Evolutionary conservation across 2,329 filamentous ascomycete genomes (phyloP).

Genomic region (Cordyceps militaris): DNA sequence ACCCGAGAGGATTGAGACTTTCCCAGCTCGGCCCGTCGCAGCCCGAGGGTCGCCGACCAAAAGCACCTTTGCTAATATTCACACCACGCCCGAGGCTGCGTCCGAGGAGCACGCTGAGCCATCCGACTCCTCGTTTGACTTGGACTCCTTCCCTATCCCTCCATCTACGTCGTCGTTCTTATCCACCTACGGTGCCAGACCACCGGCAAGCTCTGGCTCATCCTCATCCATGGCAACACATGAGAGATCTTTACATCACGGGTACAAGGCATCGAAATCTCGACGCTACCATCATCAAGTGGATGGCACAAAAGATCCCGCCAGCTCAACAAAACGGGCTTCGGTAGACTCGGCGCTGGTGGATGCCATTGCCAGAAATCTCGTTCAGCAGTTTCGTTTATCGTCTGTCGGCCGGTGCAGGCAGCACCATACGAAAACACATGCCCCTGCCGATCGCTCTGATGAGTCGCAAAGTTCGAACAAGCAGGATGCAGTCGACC

Average conservation of each 20-base stretch:
- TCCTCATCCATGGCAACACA: neutral
- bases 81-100: conserved; percentile 1
- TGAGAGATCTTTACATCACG: neutral
- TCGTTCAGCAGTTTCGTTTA: conserved; percentile 39
- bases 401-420: conserved; percentile 25
- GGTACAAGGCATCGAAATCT: neutral
- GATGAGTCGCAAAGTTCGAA: conserved; percentile 36
- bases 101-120: neutral
- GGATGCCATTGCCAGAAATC: conserved; percentile 37
- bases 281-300: neutral
- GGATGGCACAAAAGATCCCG: conserved; percentile 4
- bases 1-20: neutral
- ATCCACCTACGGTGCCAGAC: neutral
- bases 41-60: neutral
- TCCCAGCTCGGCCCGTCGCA: neutral
- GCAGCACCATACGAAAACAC: neutral
- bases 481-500: conserved; percentile 34
- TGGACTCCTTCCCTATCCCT: conserved; percentile 20
- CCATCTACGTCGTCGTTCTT: conserved; percentile 13
- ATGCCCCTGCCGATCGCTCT: neutral
- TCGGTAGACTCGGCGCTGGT: conserved; percentile 33
- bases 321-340: conserved; percentile 22
- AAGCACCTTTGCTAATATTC: conserved; percentile 1
- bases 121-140: conserved; percentile 18
- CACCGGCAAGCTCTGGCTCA: neutral